Conservation (phyloP, 208 protist genomes). For the Leishmania lainsoni region DNA sequence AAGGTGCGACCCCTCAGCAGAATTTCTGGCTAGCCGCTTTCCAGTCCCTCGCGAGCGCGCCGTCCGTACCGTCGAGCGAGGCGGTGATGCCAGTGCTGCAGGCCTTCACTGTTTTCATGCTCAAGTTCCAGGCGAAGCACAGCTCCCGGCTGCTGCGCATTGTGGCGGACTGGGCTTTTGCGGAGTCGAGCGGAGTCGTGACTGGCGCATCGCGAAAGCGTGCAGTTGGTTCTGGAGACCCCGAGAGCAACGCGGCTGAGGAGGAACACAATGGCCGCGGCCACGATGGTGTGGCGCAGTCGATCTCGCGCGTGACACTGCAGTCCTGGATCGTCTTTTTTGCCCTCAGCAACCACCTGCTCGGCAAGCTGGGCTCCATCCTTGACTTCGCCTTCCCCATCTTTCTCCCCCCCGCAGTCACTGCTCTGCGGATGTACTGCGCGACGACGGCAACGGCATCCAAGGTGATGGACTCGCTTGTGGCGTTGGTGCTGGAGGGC, state of each 20-base stretch:
- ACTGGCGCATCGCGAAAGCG: constrained; percentile 8
- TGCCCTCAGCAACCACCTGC: constrained; percentile 74
- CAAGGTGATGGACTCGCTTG: constrained; percentile 44
- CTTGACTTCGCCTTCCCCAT: constrained; percentile 82
- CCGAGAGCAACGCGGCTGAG: constrained; percentile 21
- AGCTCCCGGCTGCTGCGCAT: constrained; percentile 61
- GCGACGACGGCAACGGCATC: constrained; percentile 31
- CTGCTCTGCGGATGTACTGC: constrained; percentile 69
- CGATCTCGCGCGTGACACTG: constrained; percentile 49
- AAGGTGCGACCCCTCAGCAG: constrained; percentile 52
- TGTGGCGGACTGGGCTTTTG: constrained; percentile 85
- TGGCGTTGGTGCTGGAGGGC: constrained; percentile 67
- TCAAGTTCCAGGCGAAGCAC: constrained; percentile 91
- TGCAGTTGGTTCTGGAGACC: neutral
- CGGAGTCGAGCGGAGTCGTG: constrained; percentile 31
- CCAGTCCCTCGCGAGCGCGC: constrained; percentile 62
- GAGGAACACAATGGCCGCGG: constrained; percentile 27
- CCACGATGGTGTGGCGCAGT: constrained; percentile 23
- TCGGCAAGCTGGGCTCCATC: constrained; percentile 78
- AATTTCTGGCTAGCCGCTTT: constrained; percentile 88
- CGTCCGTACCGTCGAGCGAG: constrained; percentile 66
- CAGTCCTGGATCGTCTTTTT: constrained; percentile 85
- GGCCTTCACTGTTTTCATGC: constrained; percentile 80
- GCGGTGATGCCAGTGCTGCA: constrained; percentile 69
- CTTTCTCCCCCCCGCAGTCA: constrained; percentile 61